Base-by-base conservation (phyloP, 2,329 filamentous ascomycete genomes). In the Chrysoporthe cubensis region DNA sequence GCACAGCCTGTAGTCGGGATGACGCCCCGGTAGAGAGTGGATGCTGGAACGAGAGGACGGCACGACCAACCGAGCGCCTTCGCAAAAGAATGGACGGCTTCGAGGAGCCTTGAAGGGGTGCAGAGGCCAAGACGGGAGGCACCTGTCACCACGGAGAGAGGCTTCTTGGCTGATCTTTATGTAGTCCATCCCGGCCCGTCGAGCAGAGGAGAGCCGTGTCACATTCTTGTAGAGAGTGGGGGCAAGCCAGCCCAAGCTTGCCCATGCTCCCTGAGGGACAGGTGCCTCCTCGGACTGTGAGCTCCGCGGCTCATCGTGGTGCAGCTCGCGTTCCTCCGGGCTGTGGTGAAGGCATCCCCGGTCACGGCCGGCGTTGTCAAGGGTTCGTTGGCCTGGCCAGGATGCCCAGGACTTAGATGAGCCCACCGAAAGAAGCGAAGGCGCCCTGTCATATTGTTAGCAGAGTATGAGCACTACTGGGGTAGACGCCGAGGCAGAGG, bases 61-160 rank as follows among this genome's bases (percentile, higher is more conserved):
- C n/a, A 50, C 48, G n/a, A 9, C n/a, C 48, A 26, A 50, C n/a
- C 8, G 13, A 11, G 48, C 48, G 13, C 48, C 48, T 50, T 50
- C 26, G 48, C 48, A 50, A 50, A 46, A 50, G 48, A 50, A 11
- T 50, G 48, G 48, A 50, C 48, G 48, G 48, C 48, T 26, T 50
- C 48, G 26, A 26, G 48, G 48, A 50, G 48, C n/a, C 48, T 26
- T 50, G n/a, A 50, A 50, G 26, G 48, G 8, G 9, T 50, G n/a
- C 13, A 21, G n/a, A 50, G n/a, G n/a, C 48, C 48, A 50, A 50
- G n/a, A 50, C n/a, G 48, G 48, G n/a, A 9, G n/a, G n/a, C 26
- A 3, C 48, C 48, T 18, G 13, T 13, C 43, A 16, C 13, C 43
- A 44, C 3, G 43, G 48, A 21, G 4, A 11, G 26, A 9, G n/a